Evolutionary conservation across 2,329 filamentous ascomycete genomes (phyloP).

Genomic region (Thielaviopsis euricoi): DNA sequence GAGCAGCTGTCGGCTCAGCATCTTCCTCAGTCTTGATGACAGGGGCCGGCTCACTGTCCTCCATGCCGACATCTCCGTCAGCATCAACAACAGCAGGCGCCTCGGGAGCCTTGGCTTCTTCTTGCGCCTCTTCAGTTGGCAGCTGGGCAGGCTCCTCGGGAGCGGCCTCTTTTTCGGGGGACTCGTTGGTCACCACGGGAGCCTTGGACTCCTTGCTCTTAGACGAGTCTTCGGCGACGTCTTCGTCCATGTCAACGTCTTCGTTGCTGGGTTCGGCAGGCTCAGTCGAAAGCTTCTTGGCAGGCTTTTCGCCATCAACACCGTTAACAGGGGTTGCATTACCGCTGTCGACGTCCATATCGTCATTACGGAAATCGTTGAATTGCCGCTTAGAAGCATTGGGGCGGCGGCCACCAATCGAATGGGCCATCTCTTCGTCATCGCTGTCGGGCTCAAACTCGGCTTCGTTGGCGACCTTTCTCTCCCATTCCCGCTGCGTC

Average conservation of each 20-base stretch:
- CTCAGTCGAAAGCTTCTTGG: constrained; percentile 15
- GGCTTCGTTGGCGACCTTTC: constrained; percentile 56
- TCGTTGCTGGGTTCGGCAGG: constrained; percentile 26
- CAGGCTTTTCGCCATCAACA: constrained; percentile 18
- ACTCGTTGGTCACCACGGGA: constrained; percentile 13
- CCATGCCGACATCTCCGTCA: constrained; percentile 30
- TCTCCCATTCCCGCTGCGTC: constrained; percentile 70
- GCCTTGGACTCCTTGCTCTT: constrained; percentile 14
- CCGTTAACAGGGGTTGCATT: constrained; percentile 23
- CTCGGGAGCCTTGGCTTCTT: not conserved
- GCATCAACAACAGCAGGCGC: not conserved
- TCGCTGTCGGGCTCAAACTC: constrained; percentile 71
- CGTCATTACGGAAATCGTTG: constrained; percentile 31
- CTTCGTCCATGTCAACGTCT: constrained; percentile 23
- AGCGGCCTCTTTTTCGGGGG: constrained; percentile 16
- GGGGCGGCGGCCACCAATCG: constrained; percentile 50
- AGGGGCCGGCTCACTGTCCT: constrained; percentile 20
- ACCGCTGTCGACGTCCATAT: constrained; percentile 23
- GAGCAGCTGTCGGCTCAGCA: constrained; percentile 15
- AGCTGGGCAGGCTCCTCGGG: constrained; percentile 11
- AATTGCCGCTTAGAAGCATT: constrained; percentile 35
- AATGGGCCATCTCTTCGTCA: constrained; percentile 62
- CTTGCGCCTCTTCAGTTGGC: constrained; percentile 9
- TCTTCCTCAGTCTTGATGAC: constrained; percentile 24
- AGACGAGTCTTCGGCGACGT: constrained; percentile 13